Evolutionary conservation across 2,329 filamentous ascomycete genomes (phyloP).

Genomic region (Diplodia intermedia): DNA sequence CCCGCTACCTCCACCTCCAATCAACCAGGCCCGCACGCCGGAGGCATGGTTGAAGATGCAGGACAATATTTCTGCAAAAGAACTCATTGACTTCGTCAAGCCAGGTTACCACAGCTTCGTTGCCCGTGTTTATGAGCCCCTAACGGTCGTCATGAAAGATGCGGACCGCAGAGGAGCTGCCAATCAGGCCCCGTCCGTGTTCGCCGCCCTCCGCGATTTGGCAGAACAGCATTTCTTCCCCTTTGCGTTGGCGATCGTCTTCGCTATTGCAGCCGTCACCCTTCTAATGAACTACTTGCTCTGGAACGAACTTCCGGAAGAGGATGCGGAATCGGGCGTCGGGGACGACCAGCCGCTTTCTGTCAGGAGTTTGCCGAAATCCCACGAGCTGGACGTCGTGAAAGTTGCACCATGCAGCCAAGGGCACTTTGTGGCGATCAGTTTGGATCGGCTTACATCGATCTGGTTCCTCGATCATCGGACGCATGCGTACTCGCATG

Average conservation of each 20-base stretch:
- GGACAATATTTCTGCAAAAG: constrained; percentile 78
- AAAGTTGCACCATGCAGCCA: constrained; percentile 67
- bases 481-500: constrained; percentile 42
- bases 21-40: constrained; percentile 78
- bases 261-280: constrained; percentile 69
- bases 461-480: constrained; percentile 59
- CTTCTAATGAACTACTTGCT: constrained; percentile 77
- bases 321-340: constrained; percentile 53
- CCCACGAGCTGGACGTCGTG: constrained; percentile 73
- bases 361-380: constrained; percentile 65
- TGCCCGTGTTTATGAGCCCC: constrained; percentile 75
- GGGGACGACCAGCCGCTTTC: constrained; percentile 62
- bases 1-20: constrained; percentile 59
- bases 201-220: constrained; percentile 58
- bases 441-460: constrained; percentile 71
- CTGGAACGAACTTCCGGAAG: constrained; percentile 64
- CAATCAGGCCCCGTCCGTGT: constrained; percentile 57
- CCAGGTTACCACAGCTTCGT: constrained; percentile 74
- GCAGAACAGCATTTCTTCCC: constrained; percentile 71
- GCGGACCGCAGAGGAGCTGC: constrained; percentile 68
- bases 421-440: constrained; percentile 72
- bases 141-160: constrained; percentile 73
- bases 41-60: constrained; percentile 78
- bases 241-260: constrained; percentile 68
- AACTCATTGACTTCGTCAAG: constrained; percentile 78